A percentile compares a stretch with the other conserved stretches of the same genome.
These are phyloP conservation scores for Yamadazyma buinensis DNA, from an alignment of 1,139 yeast species.

Conservation along the genomic window DNA sequence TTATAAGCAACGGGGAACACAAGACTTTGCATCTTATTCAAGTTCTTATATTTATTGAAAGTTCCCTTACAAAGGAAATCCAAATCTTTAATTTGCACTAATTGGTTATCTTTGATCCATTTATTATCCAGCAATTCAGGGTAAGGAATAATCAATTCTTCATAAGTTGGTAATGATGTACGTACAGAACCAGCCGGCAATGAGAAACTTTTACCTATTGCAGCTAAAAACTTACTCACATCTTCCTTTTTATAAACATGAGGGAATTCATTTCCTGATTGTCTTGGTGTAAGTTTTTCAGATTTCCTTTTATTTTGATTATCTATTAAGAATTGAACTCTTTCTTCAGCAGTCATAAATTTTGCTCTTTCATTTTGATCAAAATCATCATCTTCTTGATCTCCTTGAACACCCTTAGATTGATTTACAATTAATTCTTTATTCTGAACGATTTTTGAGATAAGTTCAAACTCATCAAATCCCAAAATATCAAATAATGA, in stretches of 20 bases:
- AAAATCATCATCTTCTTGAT: conserved; percentile 1
- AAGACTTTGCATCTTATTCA: conserved; percentile 88
- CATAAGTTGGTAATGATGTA: conserved; percentile 58
- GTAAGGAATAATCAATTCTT: conserved; percentile 81
- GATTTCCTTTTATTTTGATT: conserved; percentile 53
- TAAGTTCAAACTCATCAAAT: conserved; percentile 77
- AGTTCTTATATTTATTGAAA: conserved; percentile 68
- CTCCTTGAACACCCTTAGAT: neutral
- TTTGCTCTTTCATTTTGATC: conserved; percentile 20
- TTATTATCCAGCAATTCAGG: conserved; percentile 48
- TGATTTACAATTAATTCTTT: conserved; percentile 24
- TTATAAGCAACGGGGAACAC: conserved; percentile 91
- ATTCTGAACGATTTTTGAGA: conserved; percentile 60
- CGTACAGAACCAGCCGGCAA: conserved; percentile 83
- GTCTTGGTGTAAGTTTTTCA: conserved; percentile 45
- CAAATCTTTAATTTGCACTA: conserved; percentile 57
- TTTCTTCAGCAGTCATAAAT: conserved; percentile 53
- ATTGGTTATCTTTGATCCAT: conserved; percentile 49
- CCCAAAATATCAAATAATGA: conserved; percentile 76
- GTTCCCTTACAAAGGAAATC: conserved; percentile 83
- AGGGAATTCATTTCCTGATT: conserved; percentile 60
- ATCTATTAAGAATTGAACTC: conserved; percentile 52
- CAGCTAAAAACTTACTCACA: conserved; percentile 57
- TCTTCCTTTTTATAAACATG: conserved; percentile 80
- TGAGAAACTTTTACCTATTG: conserved; percentile 75